These are phyloP conservation scores for Roridomyces roridus DNA, from an alignment of 768 basidiomycete genomes.

Conservation along the genomic window DNA sequence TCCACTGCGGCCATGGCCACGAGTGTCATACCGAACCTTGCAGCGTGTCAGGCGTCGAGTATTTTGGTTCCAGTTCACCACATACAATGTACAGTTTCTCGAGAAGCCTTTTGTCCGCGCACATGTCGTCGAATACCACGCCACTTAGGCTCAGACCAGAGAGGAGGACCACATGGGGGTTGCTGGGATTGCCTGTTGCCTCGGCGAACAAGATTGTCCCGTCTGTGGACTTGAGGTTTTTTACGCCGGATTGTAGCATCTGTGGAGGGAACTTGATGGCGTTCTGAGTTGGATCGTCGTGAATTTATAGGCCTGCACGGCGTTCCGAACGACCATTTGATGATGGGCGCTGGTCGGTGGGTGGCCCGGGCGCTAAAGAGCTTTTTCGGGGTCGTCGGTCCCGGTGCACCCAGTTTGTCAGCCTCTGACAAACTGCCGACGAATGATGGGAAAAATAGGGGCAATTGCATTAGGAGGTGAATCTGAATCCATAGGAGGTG, in stretches of 20 bases:
- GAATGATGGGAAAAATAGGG: too few species aligned
- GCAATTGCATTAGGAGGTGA: too few species aligned
- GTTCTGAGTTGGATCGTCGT: too few species aligned
- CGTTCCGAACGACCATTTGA: too few species aligned
- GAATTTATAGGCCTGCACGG: too few species aligned
- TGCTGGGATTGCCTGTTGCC: constrained; percentile 42
- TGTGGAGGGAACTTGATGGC: too few species aligned
- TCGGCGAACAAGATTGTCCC: constrained; percentile 47
- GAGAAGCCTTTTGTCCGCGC: constrained; percentile 35
- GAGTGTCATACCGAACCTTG: constrained; percentile 40
- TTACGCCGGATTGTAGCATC: constrained; percentile 1
- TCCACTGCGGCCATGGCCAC: constrained; percentile 42
- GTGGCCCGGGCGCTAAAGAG: too few species aligned
- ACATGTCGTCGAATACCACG: constrained; percentile 43
- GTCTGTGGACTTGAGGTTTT: constrained; percentile 29
- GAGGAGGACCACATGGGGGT: constrained; percentile 46
- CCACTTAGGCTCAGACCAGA: constrained; percentile 46
- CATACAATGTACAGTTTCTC: constrained; percentile 34
- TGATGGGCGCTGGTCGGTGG: too few species aligned
- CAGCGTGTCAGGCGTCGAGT: not conserved
- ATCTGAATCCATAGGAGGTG: too few species aligned
- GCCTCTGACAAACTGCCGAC: too few species aligned
- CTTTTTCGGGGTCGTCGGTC: too few species aligned
- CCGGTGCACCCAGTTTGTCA: too few species aligned
- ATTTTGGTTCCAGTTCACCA: not conserved